phyloP scores from a whole-genome alignment of 208 protist species.

The Wallacemonas rigidus region DNA sequence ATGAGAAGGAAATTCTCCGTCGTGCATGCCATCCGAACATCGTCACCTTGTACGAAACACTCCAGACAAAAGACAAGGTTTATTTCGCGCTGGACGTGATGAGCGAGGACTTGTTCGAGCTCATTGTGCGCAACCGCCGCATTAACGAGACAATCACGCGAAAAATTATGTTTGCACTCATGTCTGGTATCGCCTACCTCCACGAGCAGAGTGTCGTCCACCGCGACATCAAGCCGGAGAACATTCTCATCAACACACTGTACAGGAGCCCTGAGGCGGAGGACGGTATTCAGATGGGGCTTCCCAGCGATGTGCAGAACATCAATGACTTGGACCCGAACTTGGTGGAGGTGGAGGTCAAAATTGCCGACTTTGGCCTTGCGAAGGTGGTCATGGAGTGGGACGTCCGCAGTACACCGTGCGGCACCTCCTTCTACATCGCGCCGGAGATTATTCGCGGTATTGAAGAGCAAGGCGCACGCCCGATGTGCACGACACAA shows the following conservation, averaged over 20 bases:
- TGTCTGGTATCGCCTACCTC: slow-evolving; percentile 75
- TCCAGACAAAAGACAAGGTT: slow-evolving; percentile 59
- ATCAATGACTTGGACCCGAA: slow-evolving; percentile 45
- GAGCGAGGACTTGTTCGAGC: slow-evolving; percentile 85
- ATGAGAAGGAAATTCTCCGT: slow-evolving; percentile 88
- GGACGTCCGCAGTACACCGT: slow-evolving; percentile 81
- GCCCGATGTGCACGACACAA: slow-evolving; percentile 77
- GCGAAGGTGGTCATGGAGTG: slow-evolving; percentile 87
- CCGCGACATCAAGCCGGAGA: slow-evolving; percentile 92
- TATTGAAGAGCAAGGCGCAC: slow-evolving; percentile 81
- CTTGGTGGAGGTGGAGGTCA: slow-evolving; percentile 62
- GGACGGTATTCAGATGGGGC: slow-evolving; percentile 22
- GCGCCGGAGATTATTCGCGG: slow-evolving; percentile 87
- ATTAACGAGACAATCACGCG: slow-evolving; percentile 71
- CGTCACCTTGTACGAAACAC: slow-evolving; percentile 78
- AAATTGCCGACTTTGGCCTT: slow-evolving; percentile 89
- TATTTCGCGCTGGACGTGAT: slow-evolving; percentile 90
- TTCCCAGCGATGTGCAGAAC: slow-evolving; percentile 10
- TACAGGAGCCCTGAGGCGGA: slow-evolving; percentile 26
- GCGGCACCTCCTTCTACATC: slow-evolving; percentile 91
- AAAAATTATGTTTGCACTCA: slow-evolving; percentile 66
- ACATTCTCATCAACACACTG: slow-evolving; percentile 76
- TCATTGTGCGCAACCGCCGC: slow-evolving; percentile 74
- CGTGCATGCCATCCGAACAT: slow-evolving; percentile 80
- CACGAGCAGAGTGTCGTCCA: slow-evolving; percentile 84